Conservation (phyloP, 208 protist genomes). For the Acanthamoeba quina region DNA sequence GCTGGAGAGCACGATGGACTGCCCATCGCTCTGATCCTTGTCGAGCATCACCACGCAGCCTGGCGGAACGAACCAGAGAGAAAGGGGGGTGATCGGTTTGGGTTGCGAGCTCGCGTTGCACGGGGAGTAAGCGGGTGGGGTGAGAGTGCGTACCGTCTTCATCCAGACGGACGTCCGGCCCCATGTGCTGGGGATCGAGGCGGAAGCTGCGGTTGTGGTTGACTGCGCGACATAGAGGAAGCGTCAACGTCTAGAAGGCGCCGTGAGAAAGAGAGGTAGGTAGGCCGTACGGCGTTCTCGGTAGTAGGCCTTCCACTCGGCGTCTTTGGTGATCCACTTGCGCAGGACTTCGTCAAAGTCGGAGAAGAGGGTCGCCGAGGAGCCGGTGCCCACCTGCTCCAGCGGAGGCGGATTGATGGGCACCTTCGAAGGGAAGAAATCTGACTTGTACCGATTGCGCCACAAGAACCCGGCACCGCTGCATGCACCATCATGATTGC, state of each 20-base stretch:
- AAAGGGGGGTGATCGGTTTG: too few species aligned
- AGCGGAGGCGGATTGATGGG: constrained; percentile 6
- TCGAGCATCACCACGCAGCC: neutral
- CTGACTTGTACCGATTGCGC: constrained; percentile 19
- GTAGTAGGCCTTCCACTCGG: constrained; percentile 39
- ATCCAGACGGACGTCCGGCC: neutral
- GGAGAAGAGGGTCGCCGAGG: neutral
- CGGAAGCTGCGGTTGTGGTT: neutral
- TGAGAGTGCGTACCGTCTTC: neutral
- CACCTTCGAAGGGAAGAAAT: constrained; percentile 21
- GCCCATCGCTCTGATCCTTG: neutral
- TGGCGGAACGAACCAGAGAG: neutral
- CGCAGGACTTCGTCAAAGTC: constrained; percentile 49
- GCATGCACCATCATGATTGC: too few species aligned
- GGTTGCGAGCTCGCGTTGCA: neutral
- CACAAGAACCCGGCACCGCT: constrained; percentile 25
- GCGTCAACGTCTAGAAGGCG: neutral
- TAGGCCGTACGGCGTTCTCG: neutral
- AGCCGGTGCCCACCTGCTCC: constrained; percentile 6
- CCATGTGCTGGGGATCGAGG: neutral
- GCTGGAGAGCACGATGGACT: constrained; percentile 18
- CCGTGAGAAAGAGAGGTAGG: neutral
- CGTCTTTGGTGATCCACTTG: neutral
- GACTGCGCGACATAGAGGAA: neutral
- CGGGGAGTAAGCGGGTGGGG: neutral